phyloP scores from a whole-genome alignment of 1,284 basidiomycete genomes.

The Ceratobasidium sp. region DNA sequence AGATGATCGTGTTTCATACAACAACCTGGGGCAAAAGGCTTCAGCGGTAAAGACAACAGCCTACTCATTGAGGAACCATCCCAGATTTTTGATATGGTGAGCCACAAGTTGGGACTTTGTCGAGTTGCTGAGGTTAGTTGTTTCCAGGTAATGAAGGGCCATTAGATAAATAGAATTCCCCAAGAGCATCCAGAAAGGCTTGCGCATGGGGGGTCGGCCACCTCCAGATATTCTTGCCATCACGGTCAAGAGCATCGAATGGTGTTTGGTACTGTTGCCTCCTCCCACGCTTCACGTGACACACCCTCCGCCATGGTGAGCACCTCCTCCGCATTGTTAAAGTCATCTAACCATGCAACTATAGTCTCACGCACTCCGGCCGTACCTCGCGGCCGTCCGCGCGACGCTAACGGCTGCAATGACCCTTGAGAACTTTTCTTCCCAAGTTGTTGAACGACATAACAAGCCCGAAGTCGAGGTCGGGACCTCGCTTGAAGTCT shows the following conservation, averaged over 20 bases:
- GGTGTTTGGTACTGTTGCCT: slow-evolving; percentile 1
- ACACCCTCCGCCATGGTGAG: slow-evolving; percentile 44
- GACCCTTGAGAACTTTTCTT: slow-evolving; percentile 96
- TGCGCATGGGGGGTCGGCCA: no score
- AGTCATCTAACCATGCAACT: neutral
- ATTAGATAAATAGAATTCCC: no score
- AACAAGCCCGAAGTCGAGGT: slow-evolving; percentile 95
- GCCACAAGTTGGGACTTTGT: no score
- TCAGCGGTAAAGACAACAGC: no score
- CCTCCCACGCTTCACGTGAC: slow-evolving; percentile 33
- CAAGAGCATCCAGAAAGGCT: no score
- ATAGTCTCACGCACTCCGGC: slow-evolving; percentile 78
- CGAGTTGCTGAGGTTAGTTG: no score
- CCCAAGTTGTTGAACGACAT: slow-evolving; percentile 96
- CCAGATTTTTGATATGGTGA: no score
- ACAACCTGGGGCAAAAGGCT: no score
- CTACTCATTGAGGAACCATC: no score
- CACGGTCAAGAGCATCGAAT: neutral
- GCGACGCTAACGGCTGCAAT: slow-evolving; percentile 97
- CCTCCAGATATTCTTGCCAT: neutral
- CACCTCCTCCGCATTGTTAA: neutral
- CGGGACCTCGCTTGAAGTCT: slow-evolving; percentile 91
- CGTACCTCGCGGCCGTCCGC: slow-evolving; percentile 95
- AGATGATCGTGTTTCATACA: no score
- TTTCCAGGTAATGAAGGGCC: no score